phyloP scores from a whole-genome alignment of 768 basidiomycete species.

The Rhizopogon vesiculosus region DNA sequence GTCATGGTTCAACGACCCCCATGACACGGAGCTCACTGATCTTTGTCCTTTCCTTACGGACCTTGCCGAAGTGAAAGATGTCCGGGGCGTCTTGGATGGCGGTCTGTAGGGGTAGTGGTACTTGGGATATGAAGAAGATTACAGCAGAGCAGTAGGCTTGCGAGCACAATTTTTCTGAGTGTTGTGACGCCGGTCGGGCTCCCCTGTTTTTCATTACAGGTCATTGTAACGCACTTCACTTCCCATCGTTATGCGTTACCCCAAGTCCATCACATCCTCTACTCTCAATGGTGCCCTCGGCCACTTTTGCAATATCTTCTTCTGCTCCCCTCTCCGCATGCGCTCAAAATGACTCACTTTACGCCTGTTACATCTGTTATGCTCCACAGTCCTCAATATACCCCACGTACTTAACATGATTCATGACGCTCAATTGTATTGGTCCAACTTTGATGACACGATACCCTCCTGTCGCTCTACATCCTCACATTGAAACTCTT shows the following conservation, averaged over 20 bases:
- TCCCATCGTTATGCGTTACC: not conserved
- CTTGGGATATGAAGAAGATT: conserved; percentile 2
- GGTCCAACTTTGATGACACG: not conserved
- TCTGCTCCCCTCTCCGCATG: conserved; percentile 1
- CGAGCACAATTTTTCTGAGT: conserved; percentile 17
- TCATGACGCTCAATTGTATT: not conserved
- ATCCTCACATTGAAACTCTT: not conserved
- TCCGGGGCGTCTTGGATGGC: conserved; percentile 87
- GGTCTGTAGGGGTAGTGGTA: conserved; percentile 47
- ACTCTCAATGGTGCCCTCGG: conserved; percentile 5
- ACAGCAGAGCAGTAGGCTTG: conserved; percentile 13
- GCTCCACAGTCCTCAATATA: conserved; percentile 5
- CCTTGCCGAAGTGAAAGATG: conserved; percentile 79
- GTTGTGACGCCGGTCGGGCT: conserved; percentile 23
- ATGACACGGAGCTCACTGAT: conserved; percentile 96
- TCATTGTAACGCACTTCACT: conserved; percentile 23
- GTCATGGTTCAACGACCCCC: conserved; percentile 99
- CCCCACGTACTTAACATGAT: conserved; percentile 1
- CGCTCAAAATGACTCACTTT: conserved; percentile 17
- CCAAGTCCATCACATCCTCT: conserved; percentile 1
- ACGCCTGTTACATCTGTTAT: conserved; percentile 31
- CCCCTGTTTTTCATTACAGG: conserved; percentile 23
- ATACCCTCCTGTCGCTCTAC: not conserved
- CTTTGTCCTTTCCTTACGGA: conserved; percentile 93
- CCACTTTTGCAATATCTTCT: conserved; percentile 3